Base-by-base conservation (phyloP, 2,329 filamentous ascomycete genomes). In the Verticillium longisporum region DNA sequence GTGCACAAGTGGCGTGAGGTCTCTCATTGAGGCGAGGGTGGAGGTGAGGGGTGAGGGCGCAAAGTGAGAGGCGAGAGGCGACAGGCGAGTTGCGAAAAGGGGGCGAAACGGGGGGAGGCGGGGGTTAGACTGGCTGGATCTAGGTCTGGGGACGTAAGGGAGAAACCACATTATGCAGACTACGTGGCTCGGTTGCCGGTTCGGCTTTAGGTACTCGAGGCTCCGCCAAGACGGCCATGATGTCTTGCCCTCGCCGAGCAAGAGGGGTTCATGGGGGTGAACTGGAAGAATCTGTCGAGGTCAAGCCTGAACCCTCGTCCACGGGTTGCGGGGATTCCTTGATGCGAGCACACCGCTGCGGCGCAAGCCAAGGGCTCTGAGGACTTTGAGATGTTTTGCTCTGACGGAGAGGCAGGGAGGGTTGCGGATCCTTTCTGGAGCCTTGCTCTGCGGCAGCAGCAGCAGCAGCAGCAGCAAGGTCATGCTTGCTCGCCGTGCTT, bases 91-190 rank as follows among this genome's bases (percentile, higher is more conserved):
- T 36, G 34, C 13, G 34, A 36, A 13, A 36, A 13, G 11, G 41
- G 41, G 41, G 41, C n/a, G n/a, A 26, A 50, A 11, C 26, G 26
- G 26, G 26, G 26, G 26, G 26, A 26, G 26, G 26, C 26, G 41
- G n/a, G 41, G 9, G 41, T 5, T 18, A 5, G 13, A n/a, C 41
- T 50, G 41, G 41, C n/a, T 50, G 41, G 5, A n/a, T 26, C 41
- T 50, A n/a, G 41, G 10, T 26, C 26, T n/a, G 10, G 41, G 56
- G 26, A 58, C 31, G 56, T 41, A 58, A 58, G 56, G 56, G 56
- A 58, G 56, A 58, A 58, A 58, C 56, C 50, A 13, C 37, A 32
- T 33, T 38, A 58, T 58, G 56, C 56, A 36, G 37, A 15, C 56
- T 41, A 38, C 36, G 41, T 50, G 41, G 41, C 41, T 50, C 41